Evolutionary conservation across 345 rosid genomes (phyloP).

Genomic region (Conringia planisiliqua): DNA sequence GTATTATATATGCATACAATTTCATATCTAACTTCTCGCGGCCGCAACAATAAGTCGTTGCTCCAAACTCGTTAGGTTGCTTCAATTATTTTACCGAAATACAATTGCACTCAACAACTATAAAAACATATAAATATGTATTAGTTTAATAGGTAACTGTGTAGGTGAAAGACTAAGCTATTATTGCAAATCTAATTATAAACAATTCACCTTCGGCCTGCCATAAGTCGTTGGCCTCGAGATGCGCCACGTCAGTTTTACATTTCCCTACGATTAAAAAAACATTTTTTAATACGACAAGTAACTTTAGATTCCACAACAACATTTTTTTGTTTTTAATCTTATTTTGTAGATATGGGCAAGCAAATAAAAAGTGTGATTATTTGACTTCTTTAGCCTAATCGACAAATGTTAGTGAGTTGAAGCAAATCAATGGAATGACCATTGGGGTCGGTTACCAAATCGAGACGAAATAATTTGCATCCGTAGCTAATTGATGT

Average conservation of each 20-base stretch:
- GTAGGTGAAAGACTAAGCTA: constrained; percentile 6
- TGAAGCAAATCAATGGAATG: not conserved
- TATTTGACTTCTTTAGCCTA: not conserved
- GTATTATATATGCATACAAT: not conserved
- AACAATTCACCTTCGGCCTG: constrained; percentile 29
- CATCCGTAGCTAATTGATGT: not conserved
- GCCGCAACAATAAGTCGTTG: constrained; percentile 39
- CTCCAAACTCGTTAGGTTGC: constrained; percentile 33
- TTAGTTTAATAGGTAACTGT: not conserved
- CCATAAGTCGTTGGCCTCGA: constrained; percentile 33
- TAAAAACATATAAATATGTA: not conserved
- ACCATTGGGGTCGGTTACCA: not conserved
- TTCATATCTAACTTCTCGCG: constrained; percentile 24
- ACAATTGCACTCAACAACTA: not conserved
- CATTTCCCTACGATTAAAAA: constrained; percentile 21
- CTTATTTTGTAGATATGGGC: not conserved
- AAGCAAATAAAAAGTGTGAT: not conserved
- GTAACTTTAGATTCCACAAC: constrained; percentile 30
- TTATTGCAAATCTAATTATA: constrained; percentile 8
- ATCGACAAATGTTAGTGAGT: constrained; percentile 1
- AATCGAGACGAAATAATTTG: not conserved
- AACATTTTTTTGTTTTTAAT: not conserved
- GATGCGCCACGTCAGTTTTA: constrained; percentile 33
- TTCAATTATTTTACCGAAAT: constrained; percentile 11
- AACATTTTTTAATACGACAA: constrained; percentile 16